Conservation (phyloP, 441 rosid genomes). For the Eutrema salsugineum region DNA sequence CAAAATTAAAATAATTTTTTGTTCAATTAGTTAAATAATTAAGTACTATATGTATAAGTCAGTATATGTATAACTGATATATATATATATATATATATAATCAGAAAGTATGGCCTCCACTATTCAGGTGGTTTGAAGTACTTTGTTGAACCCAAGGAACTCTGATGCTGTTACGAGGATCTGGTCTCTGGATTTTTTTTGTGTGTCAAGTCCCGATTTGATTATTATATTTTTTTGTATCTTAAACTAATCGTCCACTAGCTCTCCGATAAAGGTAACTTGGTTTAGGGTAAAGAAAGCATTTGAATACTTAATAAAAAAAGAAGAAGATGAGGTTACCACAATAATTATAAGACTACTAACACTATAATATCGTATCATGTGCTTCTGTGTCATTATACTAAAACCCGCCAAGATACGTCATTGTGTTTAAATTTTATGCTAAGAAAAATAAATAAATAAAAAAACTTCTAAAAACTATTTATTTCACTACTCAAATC, state of each 20-base stretch:
- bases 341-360: background rate
- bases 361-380: background rate
- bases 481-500: background rate
- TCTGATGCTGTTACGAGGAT: constrained; percentile 20
- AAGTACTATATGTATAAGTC: background rate
- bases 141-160: constrained; percentile 13
- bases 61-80: background rate
- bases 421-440: background rate
- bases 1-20: background rate
- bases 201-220: background rate
- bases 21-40: background rate
- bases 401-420: background rate
- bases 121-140: constrained; percentile 19
- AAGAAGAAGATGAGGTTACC: too few species aligned
- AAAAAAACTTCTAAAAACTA: background rate
- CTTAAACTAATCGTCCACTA: constrained; percentile 4
- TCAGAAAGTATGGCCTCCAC: background rate
- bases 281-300: background rate
- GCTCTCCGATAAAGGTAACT: background rate
- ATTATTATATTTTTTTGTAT: background rate
- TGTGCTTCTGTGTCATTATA: background rate
- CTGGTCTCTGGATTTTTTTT: background rate
- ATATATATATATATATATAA: background rate
- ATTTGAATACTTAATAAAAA: background rate
- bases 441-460: background rate